Base-by-base conservation (phyloP, 2,329 filamentous ascomycete species). In the Lizonia empirigonia region DNA sequence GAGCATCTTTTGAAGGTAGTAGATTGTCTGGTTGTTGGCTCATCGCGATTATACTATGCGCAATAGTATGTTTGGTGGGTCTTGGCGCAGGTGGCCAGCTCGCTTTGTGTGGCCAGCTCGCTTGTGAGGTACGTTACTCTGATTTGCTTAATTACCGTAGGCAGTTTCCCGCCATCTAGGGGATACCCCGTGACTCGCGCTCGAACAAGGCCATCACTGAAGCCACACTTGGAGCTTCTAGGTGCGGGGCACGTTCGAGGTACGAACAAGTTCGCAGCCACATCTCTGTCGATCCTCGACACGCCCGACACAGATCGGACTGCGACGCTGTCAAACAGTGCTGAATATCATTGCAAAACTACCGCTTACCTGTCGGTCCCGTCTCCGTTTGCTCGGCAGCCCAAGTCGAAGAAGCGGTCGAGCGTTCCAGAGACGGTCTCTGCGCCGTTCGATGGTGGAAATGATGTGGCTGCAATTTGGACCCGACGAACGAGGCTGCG, bases 361-460 rank as follows among this genome's bases (percentile, higher is more conserved):
- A 22, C 34, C 9, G 24, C 13, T 26, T 7, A 7, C 27, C 44
- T 34, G 15, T 39, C 50, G 44, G 50, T 16, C 18, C 2, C 19
- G 36, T 22, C 33, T 53, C 50, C 50, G 50, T 36, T 19, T 26
- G 37, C 15, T 23, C 27, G 27, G 36, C 12, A 45, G 23, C 18
- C 40, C 30, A 47, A 22, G 16, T 29, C 19, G 15, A 16, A 26
- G 24, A 8, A 37, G 22, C 32, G 49, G 30, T 46, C 42, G 26
- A 44, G 41, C 36, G 18, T 24, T 18, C 30, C 41, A 30, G 27
- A 36, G 35, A 30, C 13, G 33, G 35, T n/a, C 22, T 7, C 18
- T 23, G 13, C 36, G 29, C 41, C 41, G 36, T 34, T 45, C 20
- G 16, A 46, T 32, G 32, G 41, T 41, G 42, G 42, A 35, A 46